These are phyloP conservation scores for Straminergon stramineum DNA, from an alignment of 225 moss, liverwort and hornwort genomes.

Conservation along the genomic window DNA sequence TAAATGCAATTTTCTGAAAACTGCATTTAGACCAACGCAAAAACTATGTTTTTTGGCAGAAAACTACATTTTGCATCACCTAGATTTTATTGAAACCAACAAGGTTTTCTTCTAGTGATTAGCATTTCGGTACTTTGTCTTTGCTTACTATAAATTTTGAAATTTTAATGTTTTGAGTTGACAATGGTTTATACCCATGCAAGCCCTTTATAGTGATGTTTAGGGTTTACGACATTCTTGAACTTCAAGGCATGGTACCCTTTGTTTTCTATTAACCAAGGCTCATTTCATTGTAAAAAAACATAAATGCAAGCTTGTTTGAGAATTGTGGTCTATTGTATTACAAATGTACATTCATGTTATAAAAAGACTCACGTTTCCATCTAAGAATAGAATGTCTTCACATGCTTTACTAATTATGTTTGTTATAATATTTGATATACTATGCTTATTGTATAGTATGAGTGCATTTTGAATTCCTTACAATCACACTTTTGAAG, in stretches of 20 bases:
- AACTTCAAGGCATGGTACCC: neutral
- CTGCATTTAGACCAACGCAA: no score
- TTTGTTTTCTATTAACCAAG: neutral
- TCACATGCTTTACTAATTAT: neutral
- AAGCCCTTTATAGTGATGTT: no score
- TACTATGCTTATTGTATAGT: no score
- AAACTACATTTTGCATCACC: no score
- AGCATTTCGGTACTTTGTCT: no score
- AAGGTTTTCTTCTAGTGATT: no score
- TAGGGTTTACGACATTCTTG: neutral
- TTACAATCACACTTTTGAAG: neutral
- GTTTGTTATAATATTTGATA: no score
- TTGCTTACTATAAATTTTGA: no score
- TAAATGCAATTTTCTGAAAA: no score
- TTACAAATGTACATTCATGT: neutral
- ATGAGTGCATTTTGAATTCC: neutral
- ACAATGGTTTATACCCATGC: neutral
- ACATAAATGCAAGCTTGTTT: neutral
- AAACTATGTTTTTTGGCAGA: no score
- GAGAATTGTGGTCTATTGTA: neutral
- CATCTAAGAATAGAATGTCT: neutral
- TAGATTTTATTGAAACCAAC: no score
- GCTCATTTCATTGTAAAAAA: neutral
- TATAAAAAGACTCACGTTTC: rapidly evolving
- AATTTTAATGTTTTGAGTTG: no score